These are phyloP conservation scores for Pueraria montana DNA, from an alignment of 306 rosid species.

Conservation along the genomic window DNA sequence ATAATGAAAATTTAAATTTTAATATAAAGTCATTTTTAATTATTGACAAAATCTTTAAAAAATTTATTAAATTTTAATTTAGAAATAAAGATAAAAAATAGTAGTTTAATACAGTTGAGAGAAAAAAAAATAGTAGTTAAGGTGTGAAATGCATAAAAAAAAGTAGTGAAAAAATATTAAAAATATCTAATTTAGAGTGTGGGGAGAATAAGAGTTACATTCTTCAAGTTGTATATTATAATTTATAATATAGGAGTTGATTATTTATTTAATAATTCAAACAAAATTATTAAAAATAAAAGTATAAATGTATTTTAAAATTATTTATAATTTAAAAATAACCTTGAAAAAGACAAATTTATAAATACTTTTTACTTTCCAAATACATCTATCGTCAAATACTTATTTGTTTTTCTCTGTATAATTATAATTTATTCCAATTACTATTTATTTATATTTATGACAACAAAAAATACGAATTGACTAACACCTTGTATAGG, in stretches of 20 bases:
- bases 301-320: background rate
- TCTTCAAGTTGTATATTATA: background rate
- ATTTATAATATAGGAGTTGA: background rate
- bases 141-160: no score
- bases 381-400: background rate
- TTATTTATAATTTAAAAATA: background rate
- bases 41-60: no score
- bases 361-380: background rate
- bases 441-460: background rate
- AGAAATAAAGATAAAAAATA: no score
- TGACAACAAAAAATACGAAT: background rate
- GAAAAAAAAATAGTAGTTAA: no score
- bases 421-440: background rate
- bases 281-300: background rate
- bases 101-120: no score
- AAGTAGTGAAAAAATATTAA: no score
- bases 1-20: no score
- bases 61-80: no score
- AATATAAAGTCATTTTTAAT: no score
- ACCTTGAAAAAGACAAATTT: background rate
- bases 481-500: background rate
- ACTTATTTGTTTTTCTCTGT: background rate
- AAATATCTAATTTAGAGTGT: no score
- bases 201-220: no score
- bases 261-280: background rate